Base-by-base conservation (phyloP, 2,329 filamentous ascomycete species). In the Fusarium globosum region DNA sequence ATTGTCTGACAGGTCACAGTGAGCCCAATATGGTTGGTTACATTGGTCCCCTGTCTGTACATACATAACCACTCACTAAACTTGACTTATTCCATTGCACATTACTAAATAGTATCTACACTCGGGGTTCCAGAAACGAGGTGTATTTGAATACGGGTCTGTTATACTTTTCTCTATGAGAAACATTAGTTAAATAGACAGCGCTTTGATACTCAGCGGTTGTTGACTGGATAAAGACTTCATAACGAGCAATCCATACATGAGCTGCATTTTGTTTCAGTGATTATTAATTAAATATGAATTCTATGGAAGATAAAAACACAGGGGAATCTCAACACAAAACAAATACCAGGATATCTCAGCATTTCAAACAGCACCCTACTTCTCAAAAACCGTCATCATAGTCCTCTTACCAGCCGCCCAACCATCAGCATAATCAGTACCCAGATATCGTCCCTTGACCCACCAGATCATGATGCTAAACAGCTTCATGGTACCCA, bases 401-500 rank as follows among this genome's bases (percentile, higher is more conserved):
- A 80, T 66, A 15, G 79, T 81, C 64, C 74, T 79, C 68, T 83
- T 82, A 4, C 83, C 83, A 6, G 76, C 76, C 6, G 82, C 82
- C 61, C 80, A 76, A 0, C 61, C 65, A 21, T 65, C 68, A 4
- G 80, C 78, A 36, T 77, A 75, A 36, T 84, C 77, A 4, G 82
- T 82, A 8, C 83, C 83, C 57, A 86, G 61, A 52, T 79, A 75
- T 4, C 83, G 77, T 1, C 82, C 82, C 78, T 85, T 85, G 33
- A 80, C 36, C 56, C 75, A 82, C 79, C 82, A 84, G 38, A 85
- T 75, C 28, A 85, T 26, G 45, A 82, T 73, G 65, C 82, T 81
- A 15, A 82, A 82, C n/a, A 83, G 20, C 77, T 82, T 84, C 64
- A 80, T 79, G 2, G 57, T 76, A 15, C 81, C 81, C 58, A 83